Percentiles rank a stretch among this genome's conserved stretches.
These are phyloP conservation scores for Rhizoclosmatium sp. DNA, from an alignment of 192 early-diverging fungal species.

Conservation along the genomic window DNA sequence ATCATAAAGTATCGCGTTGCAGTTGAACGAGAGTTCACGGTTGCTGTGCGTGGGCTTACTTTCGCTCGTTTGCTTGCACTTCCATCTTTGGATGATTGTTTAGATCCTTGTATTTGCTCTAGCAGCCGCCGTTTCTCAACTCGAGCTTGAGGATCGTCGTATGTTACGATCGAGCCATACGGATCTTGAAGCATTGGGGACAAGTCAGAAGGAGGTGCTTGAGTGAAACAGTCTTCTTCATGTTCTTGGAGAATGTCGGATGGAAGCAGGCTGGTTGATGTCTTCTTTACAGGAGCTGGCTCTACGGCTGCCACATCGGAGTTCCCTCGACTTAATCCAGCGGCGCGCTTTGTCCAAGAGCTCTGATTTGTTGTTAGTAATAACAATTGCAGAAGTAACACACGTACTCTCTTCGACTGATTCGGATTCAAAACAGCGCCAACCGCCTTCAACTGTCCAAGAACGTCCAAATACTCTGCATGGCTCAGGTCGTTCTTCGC, in stretches of 20 bases:
- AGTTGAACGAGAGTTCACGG: neutral
- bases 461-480: too few relatives aligned
- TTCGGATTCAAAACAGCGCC: too few relatives aligned
- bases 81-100: neutral
- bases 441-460: too few relatives aligned
- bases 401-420: too few relatives aligned
- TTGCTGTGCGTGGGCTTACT: neutral
- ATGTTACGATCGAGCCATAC: constrained; percentile 39
- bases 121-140: constrained; percentile 40
- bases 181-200: constrained; percentile 2
- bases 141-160: constrained; percentile 45
- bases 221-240: constrained; percentile 33
- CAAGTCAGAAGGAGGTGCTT: constrained; percentile 8
- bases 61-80: constrained; percentile 18
- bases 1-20: constrained; percentile 38
- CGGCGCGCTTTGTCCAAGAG: too few relatives aligned
- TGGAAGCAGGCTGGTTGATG: neutral
- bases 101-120: constrained; percentile 27
- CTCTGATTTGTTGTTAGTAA: too few relatives aligned
- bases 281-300: neutral
- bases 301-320: neutral
- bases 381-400: too few relatives aligned
- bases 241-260: constrained; percentile 16
- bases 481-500: too few relatives aligned
- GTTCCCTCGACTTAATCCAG: neutral